Evolutionary conservation across 306 rosid species (phyloP).

Genomic region (Begonia peltatifolia): DNA sequence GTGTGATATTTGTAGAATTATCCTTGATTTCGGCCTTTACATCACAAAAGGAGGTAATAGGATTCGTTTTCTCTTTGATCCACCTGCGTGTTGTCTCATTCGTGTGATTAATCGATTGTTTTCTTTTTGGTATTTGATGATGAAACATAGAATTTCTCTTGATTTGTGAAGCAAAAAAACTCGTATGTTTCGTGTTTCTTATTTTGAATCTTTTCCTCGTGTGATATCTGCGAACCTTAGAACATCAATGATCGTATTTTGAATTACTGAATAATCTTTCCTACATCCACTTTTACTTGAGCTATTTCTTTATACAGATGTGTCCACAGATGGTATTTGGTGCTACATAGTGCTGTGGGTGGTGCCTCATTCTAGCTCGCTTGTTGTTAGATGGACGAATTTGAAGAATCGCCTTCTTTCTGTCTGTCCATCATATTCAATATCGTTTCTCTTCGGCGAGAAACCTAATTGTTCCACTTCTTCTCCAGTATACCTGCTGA

Average conservation of each 20-base stretch:
- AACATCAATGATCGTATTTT: no score
- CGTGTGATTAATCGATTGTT: no score
- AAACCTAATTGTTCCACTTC: constrained; percentile 18
- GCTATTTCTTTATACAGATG: constrained; percentile 15
- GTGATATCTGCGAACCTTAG: no score
- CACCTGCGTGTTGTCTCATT: not conserved
- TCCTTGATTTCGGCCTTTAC: constrained; percentile 57
- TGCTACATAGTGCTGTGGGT: constrained; percentile 70
- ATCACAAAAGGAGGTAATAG: constrained; percentile 51
- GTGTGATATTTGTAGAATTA: constrained; percentile 50
- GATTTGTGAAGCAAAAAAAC: no score
- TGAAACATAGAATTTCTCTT: no score
- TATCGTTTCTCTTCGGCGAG: constrained; percentile 23
- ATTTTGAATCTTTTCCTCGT: no score
- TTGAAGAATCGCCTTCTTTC: constrained; percentile 46
- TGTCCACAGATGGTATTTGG: constrained; percentile 74
- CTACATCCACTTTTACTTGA: no score
- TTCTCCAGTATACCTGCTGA: constrained; percentile 45
- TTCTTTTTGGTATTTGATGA: no score
- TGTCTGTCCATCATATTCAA: constrained; percentile 39
- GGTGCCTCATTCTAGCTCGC: constrained; percentile 27
- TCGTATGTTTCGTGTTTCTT: no score
- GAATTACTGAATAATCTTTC: no score
- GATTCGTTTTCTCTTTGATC: not conserved
- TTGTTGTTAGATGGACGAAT: constrained; percentile 25